Percentiles rank a stretch among this genome's conserved stretches.
phyloP scores from a whole-genome alignment of 495 filamentous ascomycete species.

The Hyphodiscus hymeniophilus region DNA sequence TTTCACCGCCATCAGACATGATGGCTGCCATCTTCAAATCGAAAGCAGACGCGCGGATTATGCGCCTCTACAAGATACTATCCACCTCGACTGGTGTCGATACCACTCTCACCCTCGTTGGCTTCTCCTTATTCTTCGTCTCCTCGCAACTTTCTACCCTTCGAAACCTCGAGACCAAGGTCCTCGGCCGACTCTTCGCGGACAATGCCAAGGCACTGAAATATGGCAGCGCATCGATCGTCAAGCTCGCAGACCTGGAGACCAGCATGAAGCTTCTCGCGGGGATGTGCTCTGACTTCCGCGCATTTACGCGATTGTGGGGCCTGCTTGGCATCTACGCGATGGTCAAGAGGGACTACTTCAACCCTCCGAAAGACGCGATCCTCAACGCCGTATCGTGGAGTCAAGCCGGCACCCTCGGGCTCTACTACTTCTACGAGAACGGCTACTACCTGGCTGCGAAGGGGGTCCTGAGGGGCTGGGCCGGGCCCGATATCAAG shows the following conservation, averaged over 20 bases:
- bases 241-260: constrained; percentile 26
- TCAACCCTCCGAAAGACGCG: constrained; percentile 4
- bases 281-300: constrained; percentile 46
- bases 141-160: constrained; percentile 26
- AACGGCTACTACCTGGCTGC: constrained; percentile 68
- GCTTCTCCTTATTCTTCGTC: constrained; percentile 49
- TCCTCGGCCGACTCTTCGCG: neutral
- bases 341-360: constrained; percentile 42
- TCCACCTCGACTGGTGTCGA: constrained; percentile 49
- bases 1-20: neutral
- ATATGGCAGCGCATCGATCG: constrained; percentile 30
- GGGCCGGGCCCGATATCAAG: constrained; percentile 39
- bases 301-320: constrained; percentile 69
- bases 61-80: constrained; percentile 47
- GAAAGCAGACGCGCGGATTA: constrained; percentile 35
- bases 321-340: constrained; percentile 68
- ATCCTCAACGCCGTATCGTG: constrained; percentile 45
- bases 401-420: constrained; percentile 52
- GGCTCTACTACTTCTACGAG: constrained; percentile 67
- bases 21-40: neutral
- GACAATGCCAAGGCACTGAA: neutral
- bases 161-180: neutral
- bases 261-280: constrained; percentile 36
- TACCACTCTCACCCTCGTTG: constrained; percentile 49
- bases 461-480: constrained; percentile 56